These are phyloP conservation scores for Taphrina sp. DNA, from an alignment of 1,139 yeast genomes.

Conservation along the genomic window DNA sequence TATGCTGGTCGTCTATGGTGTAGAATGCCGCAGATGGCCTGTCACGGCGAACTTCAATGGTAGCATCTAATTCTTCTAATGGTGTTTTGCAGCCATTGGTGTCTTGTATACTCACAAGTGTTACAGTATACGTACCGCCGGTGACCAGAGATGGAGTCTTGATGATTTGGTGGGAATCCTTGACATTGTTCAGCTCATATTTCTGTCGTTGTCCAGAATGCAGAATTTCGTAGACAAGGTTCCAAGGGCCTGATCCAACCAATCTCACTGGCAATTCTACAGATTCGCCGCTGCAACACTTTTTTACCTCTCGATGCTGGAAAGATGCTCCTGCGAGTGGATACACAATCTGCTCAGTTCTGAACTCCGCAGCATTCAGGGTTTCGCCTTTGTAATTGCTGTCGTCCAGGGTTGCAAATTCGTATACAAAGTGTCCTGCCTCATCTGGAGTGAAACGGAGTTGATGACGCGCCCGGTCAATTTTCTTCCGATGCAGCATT, in stretches of 20 bases:
- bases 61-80: conserved; percentile 58
- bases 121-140: conserved; percentile 71
- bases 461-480: conserved; percentile 49
- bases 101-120: conserved; percentile 66
- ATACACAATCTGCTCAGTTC: conserved; percentile 44
- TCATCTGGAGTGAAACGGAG: conserved; percentile 71
- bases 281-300: conserved; percentile 52
- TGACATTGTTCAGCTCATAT: conserved; percentile 50
- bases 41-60: conserved; percentile 63
- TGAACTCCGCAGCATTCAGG: conserved; percentile 42
- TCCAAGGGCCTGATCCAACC: conserved; percentile 77
- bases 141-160: conserved; percentile 54
- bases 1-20: conserved; percentile 44
- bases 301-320: conserved; percentile 39
- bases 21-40: conserved; percentile 59
- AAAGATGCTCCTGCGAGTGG: conserved; percentile 48
- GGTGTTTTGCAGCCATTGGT: conserved; percentile 71
- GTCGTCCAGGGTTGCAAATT: conserved; percentile 53
- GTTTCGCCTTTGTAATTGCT: conserved; percentile 42
- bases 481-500: conserved; percentile 39
- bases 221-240: conserved; percentile 65
- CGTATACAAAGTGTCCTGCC: conserved; percentile 78
- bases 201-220: conserved; percentile 52
- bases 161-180: conserved; percentile 48
- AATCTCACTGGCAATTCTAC: conserved; percentile 57